phyloP scores from a whole-genome alignment of 345 rosid species.

The Schrenkiella parvula region DNA sequence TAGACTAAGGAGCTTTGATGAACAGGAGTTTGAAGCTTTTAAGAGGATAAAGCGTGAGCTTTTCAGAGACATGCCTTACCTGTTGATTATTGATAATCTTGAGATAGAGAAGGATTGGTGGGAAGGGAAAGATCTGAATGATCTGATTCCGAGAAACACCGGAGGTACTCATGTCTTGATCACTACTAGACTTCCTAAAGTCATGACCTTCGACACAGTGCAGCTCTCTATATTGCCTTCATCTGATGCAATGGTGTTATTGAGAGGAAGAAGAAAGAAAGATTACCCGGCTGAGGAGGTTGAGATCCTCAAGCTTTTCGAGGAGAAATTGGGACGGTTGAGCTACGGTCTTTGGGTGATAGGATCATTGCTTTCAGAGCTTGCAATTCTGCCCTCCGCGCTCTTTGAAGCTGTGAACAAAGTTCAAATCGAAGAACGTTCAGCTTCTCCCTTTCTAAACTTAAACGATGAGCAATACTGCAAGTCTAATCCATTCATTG shows the following conservation, averaged over 20 bases:
- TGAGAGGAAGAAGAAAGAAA: slow-evolving; percentile 66
- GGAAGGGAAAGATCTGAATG: slow-evolving; percentile 90
- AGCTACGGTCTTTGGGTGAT: slow-evolving; percentile 72
- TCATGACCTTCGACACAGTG: slow-evolving; percentile 66
- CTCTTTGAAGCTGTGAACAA: slow-evolving; percentile 74
- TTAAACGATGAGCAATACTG: slow-evolving; percentile 60
- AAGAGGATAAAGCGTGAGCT: slow-evolving; percentile 79
- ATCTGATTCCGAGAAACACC: slow-evolving; percentile 78
- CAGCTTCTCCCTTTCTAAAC: slow-evolving; percentile 39
- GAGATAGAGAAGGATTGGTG: slow-evolving; percentile 94
- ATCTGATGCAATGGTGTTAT: slow-evolving; percentile 66
- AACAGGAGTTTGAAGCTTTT: slow-evolving; percentile 83
- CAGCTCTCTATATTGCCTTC: slow-evolving; percentile 52
- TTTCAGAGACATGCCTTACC: slow-evolving; percentile 80
- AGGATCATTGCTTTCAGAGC: slow-evolving; percentile 76
- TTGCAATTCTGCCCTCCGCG: slow-evolving; percentile 60
- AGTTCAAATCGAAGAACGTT: slow-evolving; percentile 49
- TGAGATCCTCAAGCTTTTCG: slow-evolving; percentile 58
- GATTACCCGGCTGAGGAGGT: slow-evolving; percentile 58
- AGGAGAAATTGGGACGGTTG: slow-evolving; percentile 67
- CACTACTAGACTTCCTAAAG: slow-evolving; percentile 72
- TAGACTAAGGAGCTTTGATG: slow-evolving; percentile 72
- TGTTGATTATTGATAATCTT: slow-evolving; percentile 82
- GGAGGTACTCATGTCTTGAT: slow-evolving; percentile 84
- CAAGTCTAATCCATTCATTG: slow-evolving; percentile 61